These are phyloP conservation scores for Nevesoporus exiguus DNA, from an alignment of 768 basidiomycete species.

Conservation along the genomic window DNA sequence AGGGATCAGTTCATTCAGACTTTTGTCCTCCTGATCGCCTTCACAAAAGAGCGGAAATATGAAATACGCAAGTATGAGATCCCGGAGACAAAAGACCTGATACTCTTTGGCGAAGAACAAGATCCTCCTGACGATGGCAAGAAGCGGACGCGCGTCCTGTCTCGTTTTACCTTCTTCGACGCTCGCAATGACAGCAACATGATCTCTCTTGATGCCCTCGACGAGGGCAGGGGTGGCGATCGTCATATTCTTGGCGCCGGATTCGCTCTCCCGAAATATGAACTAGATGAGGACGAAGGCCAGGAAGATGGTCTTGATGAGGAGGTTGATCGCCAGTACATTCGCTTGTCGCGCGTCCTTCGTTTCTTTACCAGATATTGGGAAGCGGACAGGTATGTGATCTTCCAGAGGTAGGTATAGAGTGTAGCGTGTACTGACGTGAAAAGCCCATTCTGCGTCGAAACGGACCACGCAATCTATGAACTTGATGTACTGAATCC, in stretches of 20 bases:
- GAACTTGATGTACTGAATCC: slow-evolving; percentile 43
- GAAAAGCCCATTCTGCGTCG: slow-evolving; percentile 59
- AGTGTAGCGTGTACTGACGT: background rate
- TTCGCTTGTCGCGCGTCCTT: slow-evolving; percentile 48
- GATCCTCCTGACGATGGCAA: slow-evolving; percentile 32
- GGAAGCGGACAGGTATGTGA: slow-evolving; percentile 47
- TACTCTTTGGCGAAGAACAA: slow-evolving; percentile 43
- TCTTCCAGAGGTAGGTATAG: background rate
- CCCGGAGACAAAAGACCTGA: slow-evolving; percentile 34
- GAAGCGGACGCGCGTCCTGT: slow-evolving; percentile 58
- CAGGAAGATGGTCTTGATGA: slow-evolving; percentile 49
- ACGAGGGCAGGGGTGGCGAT: slow-evolving; percentile 40
- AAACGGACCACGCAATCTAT: slow-evolving; percentile 65
- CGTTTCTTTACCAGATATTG: slow-evolving; percentile 51
- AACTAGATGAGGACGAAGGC: slow-evolving; percentile 59
- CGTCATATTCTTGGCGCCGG: slow-evolving; percentile 55
- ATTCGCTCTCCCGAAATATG: slow-evolving; percentile 42
- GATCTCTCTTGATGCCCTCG: slow-evolving; percentile 46
- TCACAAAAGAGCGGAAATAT: slow-evolving; percentile 40
- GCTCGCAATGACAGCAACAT: slow-evolving; percentile 42
- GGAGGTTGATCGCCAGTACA: slow-evolving; percentile 34
- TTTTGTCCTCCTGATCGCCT: background rate
- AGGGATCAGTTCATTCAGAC: background rate
- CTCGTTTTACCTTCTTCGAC: slow-evolving; percentile 62
- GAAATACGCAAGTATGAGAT: slow-evolving; percentile 30